These are phyloP conservation scores for Yamadazyma oceani DNA, from an alignment of 1,139 yeast species.

Conservation along the genomic window DNA sequence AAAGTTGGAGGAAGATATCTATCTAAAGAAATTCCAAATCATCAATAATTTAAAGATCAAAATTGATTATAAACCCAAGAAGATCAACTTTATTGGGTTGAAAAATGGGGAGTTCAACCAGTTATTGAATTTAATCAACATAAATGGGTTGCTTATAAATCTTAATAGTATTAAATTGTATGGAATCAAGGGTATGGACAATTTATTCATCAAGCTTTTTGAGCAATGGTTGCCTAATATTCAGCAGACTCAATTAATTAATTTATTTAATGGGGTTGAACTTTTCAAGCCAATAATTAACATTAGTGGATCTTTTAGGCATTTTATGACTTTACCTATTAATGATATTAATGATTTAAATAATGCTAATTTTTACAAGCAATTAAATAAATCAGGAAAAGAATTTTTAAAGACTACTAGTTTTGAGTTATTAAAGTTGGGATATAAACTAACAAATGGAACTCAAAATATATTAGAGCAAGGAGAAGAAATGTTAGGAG, in stretches of 20 bases:
- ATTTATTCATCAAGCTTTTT: constrained; percentile 55
- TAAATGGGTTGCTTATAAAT: constrained; percentile 79
- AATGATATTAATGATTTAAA: constrained; percentile 67
- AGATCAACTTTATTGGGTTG: constrained; percentile 78
- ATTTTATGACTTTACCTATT: constrained; percentile 71
- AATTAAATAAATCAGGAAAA: constrained; percentile 74
- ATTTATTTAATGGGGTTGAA: constrained; percentile 79
- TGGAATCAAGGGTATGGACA: constrained; percentile 75
- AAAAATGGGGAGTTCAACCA: constrained; percentile 85
- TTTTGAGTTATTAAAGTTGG: constrained; percentile 75
- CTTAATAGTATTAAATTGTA: constrained; percentile 62
- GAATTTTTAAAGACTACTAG: constrained; percentile 81
- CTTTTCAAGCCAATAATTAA: constrained; percentile 78
- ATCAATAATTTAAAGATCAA: constrained; percentile 57
- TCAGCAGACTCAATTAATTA: constrained; percentile 71
- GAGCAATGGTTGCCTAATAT: constrained; percentile 87
- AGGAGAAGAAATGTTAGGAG: constrained; percentile 76
- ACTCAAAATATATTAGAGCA: constrained; percentile 80
- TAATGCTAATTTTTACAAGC: constrained; percentile 50
- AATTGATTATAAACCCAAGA: constrained; percentile 90
- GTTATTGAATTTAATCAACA: constrained; percentile 80
- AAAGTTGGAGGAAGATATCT: constrained; percentile 56
- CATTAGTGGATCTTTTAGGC: constrained; percentile 76
- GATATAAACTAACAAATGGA: constrained; percentile 86
- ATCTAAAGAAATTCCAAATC: constrained; percentile 67